A percentile compares a stretch with the other conserved stretches of the same genome.
Conservation (phyloP, 1,284 basidiomycete genomes). For the Pterulicium gracile region DNA sequence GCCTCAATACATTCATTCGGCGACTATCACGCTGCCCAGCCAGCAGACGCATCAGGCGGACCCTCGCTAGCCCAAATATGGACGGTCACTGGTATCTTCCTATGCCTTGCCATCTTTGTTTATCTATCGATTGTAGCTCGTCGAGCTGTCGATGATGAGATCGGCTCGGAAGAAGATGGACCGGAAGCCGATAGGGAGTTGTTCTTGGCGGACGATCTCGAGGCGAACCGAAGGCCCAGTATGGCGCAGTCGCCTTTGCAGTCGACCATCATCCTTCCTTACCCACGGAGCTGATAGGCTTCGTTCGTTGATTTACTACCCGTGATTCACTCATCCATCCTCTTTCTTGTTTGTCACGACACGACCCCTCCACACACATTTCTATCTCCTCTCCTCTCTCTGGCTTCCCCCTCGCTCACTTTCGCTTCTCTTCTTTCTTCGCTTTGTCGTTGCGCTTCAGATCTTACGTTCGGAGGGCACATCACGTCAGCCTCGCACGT, state of each 20-base stretch:
- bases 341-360: background rate
- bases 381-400: background rate
- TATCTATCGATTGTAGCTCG: constrained; percentile 76
- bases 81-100: constrained; percentile 56
- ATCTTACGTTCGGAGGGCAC: too few species aligned
- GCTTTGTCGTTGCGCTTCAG: too few species aligned
- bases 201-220: constrained; percentile 23
- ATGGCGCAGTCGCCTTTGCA: background rate
- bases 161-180: constrained; percentile 37
- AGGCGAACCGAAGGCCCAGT: constrained; percentile 28
- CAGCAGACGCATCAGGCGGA: constrained; percentile 25
- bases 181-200: constrained; percentile 23
- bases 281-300: constrained; percentile 11
- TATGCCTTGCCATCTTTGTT: constrained; percentile 69
- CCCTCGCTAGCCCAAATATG: constrained; percentile 37
- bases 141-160: constrained; percentile 70
- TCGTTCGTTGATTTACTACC: background rate
- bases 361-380: too few species aligned
- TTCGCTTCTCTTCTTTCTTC: background rate
- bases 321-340: background rate
- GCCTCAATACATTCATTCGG: constrained; percentile 77
- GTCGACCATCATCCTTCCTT: constrained; percentile 24
- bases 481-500: too few species aligned
- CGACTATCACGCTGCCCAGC: constrained; percentile 38
- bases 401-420: background rate